phyloP scores from a whole-genome alignment of 768 basidiomycete species.

The Glaciozyma martinii region DNA sequence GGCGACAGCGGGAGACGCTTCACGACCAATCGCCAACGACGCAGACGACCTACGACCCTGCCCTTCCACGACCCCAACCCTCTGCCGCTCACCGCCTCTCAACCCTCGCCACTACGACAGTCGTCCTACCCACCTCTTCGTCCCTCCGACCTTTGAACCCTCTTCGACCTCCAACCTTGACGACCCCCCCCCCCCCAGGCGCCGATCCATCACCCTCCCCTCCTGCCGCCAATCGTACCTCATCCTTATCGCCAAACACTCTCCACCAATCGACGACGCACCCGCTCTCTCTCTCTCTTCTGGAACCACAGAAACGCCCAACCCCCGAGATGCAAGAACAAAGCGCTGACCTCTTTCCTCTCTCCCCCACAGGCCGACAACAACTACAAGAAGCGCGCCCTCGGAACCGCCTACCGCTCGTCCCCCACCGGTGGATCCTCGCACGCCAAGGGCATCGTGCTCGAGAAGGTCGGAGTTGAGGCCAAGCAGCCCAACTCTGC shows the following conservation, averaged over 20 bases:
- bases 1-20: too few relatives aligned
- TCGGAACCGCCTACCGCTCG: slow-evolving; percentile 99
- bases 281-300: neutral
- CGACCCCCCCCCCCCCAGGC: too few relatives aligned
- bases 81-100: too few relatives aligned
- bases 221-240: too few relatives aligned
- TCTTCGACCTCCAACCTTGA: too few relatives aligned
- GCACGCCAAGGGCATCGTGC: slow-evolving; percentile 98
- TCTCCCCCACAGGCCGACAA: slow-evolving; percentile 72
- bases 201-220: too few relatives aligned
- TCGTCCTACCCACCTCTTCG: too few relatives aligned
- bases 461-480: slow-evolving; percentile 99
- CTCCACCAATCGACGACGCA: neutral
- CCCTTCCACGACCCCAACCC: too few relatives aligned
- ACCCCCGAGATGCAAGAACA: neutral
- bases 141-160: too few relatives aligned
- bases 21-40: too few relatives aligned
- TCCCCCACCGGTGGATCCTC: slow-evolving; percentile 98
- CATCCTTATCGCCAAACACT: neutral
- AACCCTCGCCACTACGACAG: neutral
- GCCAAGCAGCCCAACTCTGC: slow-evolving; percentile 99
- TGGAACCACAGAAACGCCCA: neutral
- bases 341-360: neutral
- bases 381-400: slow-evolving; percentile 97
- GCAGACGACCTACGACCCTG: too few relatives aligned